Conservation (phyloP, 352 stramenopile species). For the Pythium myriotylum region DNA sequence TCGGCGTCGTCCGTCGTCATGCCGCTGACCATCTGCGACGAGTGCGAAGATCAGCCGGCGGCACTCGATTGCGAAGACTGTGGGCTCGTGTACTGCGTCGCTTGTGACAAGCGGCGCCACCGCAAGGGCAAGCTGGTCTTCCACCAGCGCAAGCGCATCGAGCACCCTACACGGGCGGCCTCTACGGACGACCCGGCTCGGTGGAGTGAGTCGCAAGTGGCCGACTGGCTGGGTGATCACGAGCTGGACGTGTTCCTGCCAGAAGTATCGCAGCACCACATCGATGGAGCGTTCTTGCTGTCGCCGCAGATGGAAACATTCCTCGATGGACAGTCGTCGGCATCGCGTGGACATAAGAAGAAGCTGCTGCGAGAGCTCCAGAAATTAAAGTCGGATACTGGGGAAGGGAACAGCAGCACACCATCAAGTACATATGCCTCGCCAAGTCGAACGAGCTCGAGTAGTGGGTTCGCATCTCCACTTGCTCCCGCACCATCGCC, state of each 20-base stretch:
- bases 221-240: constrained; percentile 57
- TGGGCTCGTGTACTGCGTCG: constrained; percentile 68
- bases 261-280: constrained; percentile 37
- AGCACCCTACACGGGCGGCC: constrained; percentile 4
- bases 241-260: constrained; percentile 64
- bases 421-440: constrained; percentile 6
- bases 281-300: constrained; percentile 60
- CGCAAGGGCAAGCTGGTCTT: constrained; percentile 84
- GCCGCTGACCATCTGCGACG: constrained; percentile 49
- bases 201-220: constrained; percentile 42
- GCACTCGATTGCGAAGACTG: constrained; percentile 70
- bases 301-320: constrained; percentile 49
- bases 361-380: constrained; percentile 78
- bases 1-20: not conserved
- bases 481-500: constrained; percentile 4
- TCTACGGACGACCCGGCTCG: not conserved
- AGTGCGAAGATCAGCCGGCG: constrained; percentile 61
- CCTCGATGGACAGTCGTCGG: constrained; percentile 46
- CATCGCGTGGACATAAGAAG: constrained; percentile 76
- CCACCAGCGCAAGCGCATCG: constrained; percentile 46
- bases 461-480: constrained; percentile 16
- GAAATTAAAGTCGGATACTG: constrained; percentile 52
- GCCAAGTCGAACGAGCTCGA: constrained; percentile 2
- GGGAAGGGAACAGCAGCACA: constrained; percentile 3
- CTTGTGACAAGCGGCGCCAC: constrained; percentile 69